Conservation (phyloP, 495 filamentous ascomycete species). For the Aspergillus mulundensis region DNA sequence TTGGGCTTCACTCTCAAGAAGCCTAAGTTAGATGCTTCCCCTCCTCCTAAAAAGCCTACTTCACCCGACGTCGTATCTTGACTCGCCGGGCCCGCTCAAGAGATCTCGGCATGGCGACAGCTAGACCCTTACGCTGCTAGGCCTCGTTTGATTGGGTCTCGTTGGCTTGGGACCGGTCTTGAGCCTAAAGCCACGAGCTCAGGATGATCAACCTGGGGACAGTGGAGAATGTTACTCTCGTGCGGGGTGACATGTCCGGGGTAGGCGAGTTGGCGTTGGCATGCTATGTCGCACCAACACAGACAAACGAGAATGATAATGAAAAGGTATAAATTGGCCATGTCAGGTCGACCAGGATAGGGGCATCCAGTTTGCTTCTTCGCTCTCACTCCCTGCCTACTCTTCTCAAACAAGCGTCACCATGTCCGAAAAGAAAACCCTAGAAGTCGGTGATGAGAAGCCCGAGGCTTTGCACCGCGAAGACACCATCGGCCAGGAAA, state of each 20-base stretch:
- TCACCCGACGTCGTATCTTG: neutral
- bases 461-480: conserved; percentile 4
- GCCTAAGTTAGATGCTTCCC: neutral
- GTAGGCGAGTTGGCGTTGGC: too few relatives aligned
- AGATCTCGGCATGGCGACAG: conserved; percentile 2
- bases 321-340: too few relatives aligned
- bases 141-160: neutral
- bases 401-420: neutral
- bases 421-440: conserved; percentile 1
- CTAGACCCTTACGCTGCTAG: neutral
- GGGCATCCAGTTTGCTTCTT: too few relatives aligned
- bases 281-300: too few relatives aligned
- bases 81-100: neutral
- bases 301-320: too few relatives aligned
- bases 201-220: neutral
- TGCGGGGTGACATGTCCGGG: too few relatives aligned
- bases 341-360: too few relatives aligned
- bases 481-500: conserved; percentile 4
- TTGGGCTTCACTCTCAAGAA: neutral
- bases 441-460: neutral
- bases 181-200: neutral
- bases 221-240: neutral
- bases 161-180: too few relatives aligned
- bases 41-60: neutral
- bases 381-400: too few relatives aligned